phyloP scores from a whole-genome alignment of 2,329 filamentous ascomycete species.

The Xylaria multiplex region DNA sequence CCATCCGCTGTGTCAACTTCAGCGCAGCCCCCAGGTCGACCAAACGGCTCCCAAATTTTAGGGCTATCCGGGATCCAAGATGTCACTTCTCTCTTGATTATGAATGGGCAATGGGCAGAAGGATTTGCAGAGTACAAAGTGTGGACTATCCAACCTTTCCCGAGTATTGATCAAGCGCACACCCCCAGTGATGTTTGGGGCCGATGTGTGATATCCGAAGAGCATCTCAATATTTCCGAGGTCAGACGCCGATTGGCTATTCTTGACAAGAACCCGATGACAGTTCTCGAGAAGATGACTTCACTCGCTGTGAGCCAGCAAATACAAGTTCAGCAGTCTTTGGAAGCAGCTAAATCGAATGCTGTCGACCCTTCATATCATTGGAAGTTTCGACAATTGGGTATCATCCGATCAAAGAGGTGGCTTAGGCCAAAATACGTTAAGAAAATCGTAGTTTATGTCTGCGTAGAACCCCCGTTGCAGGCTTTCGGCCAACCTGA shows the following conservation, averaged over 20 bases:
- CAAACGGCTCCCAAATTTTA: background rate
- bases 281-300: slow-evolving; percentile 13
- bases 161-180: slow-evolving; percentile 8
- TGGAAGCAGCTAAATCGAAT: slow-evolving; percentile 7
- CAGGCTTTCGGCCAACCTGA: background rate
- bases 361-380: background rate
- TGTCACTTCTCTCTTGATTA: slow-evolving; percentile 5
- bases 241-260: slow-evolving; percentile 9
- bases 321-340: slow-evolving; percentile 15
- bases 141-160: slow-evolving; percentile 28
- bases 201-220: slow-evolving; percentile 24
- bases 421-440: slow-evolving; percentile 10
- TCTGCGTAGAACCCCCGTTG: background rate
- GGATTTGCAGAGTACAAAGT: slow-evolving; percentile 23
- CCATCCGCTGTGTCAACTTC: background rate
- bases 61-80: slow-evolving; percentile 11
- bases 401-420: slow-evolving; percentile 14
- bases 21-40: background rate
- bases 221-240: background rate
- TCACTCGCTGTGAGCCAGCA: slow-evolving; percentile 14
- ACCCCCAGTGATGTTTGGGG: slow-evolving; percentile 6
- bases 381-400: slow-evolving; percentile 17
- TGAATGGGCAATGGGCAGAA: slow-evolving; percentile 3
- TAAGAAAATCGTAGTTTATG: slow-evolving; percentile 15
- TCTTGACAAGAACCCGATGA: slow-evolving; percentile 20